phyloP scores from a whole-genome alignment of 2,329 filamentous ascomycete species.

The Leptoxyphium fumago region DNA sequence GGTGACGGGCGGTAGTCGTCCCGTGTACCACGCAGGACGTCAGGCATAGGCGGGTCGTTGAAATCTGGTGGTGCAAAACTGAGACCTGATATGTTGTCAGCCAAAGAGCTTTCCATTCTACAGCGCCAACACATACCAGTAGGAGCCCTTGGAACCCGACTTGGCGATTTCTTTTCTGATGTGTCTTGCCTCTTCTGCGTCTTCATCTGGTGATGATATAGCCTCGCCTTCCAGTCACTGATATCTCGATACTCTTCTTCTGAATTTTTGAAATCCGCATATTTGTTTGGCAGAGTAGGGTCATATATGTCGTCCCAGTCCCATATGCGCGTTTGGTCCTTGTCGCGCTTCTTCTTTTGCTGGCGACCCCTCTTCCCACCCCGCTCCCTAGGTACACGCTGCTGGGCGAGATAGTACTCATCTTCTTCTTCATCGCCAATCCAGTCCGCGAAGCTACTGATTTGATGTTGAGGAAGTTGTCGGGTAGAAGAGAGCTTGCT shows the following conservation, averaged over 20 bases:
- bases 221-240: slow-evolving; percentile 67
- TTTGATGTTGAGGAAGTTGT: slow-evolving; percentile 25
- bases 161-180: too few relatives aligned
- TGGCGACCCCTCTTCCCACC: slow-evolving; percentile 68
- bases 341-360: slow-evolving; percentile 46
- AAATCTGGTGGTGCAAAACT: slow-evolving; percentile 36
- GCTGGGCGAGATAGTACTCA: slow-evolving; percentile 32
- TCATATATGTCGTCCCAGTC: slow-evolving; percentile 93
- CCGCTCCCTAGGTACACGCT: slow-evolving; percentile 52
- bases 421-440: slow-evolving; percentile 68
- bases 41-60: slow-evolving; percentile 3
- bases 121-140: too few relatives aligned
- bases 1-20: slow-evolving; percentile 15
- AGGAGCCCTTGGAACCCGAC: too few relatives aligned
- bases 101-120: too few relatives aligned
- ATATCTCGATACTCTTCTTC: slow-evolving; percentile 71
- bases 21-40: slow-evolving; percentile 5
- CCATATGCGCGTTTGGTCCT: slow-evolving; percentile 24
- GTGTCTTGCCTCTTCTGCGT: slow-evolving; percentile 30
- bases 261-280: slow-evolving; percentile 70
- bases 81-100: slow-evolving; percentile 5
- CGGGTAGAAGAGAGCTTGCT: slow-evolving; percentile 7
- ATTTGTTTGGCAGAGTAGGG: slow-evolving; percentile 64
- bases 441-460: slow-evolving; percentile 63
- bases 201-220: slow-evolving; percentile 56